Base-by-base conservation (phyloP, 2,329 filamentous ascomycete species). In the Apiospora saccharicola region DNA sequence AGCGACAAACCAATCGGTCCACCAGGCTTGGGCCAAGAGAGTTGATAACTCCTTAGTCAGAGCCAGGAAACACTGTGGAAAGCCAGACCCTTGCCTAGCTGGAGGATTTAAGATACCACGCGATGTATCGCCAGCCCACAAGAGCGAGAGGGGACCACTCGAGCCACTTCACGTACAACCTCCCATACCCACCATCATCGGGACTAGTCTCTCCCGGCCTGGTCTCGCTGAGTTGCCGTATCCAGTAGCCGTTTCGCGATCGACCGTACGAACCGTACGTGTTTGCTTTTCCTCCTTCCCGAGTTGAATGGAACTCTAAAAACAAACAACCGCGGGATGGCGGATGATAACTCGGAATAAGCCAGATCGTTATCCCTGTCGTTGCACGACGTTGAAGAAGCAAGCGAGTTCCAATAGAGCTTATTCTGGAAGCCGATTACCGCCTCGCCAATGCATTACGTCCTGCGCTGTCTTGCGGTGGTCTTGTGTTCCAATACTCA, bases 21-120 rank as follows among this genome's bases (percentile, higher is more conserved):
- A 41, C 57, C 30, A 64, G 8, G 7, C 19, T 22, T 34, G 19
- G 41, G 57, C 57, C 57, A 64, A 41, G 57, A n/a, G 34, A 12
- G 57, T 64, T 64, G 57, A 41, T 64, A 64, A 64, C 57, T 34
- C 57, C 57, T 64, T 64, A 64, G 57, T 64, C 57, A 64, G 57
- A 64, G 57, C 41, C 34, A 64, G 57, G 57, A 41, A 64, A 41
- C 13, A 64, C 57, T 41, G 57, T 64, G 57, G 57, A 22, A 41
- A 64, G 57, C 57, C 57, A 64, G 10, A 64, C 19, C 19, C 34
- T n/a, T 41, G 34, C 4, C 57, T 64, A 64, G 57, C 34, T n/a
- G 57, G 19, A 24, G 57, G 57, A 41, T 41, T 16, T 41, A 64
- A 64, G 57, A 64, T 41, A 64, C 19, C 57, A 64, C 57, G 22